These are phyloP conservation scores for Penicillium sp. DNA, from an alignment of 2,329 filamentous ascomycete genomes.

Conservation along the genomic window DNA sequence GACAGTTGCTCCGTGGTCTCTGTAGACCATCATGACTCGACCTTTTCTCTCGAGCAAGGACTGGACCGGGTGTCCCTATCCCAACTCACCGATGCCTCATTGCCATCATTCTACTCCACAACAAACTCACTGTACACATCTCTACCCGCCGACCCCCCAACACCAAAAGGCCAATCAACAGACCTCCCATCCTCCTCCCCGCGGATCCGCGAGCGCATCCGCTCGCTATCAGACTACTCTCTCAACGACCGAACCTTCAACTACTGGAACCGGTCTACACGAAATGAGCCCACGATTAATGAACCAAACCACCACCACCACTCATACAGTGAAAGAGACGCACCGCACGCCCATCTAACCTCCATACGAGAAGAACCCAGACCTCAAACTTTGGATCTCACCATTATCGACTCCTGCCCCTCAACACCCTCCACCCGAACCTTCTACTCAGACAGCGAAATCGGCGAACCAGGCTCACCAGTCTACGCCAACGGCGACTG, in stretches of 20 bases:
- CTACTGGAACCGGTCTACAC: conserved; percentile 11
- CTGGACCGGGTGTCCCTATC: conserved; percentile 22
- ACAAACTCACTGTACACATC: conserved; percentile 20
- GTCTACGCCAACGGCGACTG: conserved; percentile 28
- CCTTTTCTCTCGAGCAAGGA: conserved; percentile 19
- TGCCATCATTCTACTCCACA: conserved; percentile 24
- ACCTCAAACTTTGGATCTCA: conserved; percentile 3
- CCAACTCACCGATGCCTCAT: conserved; percentile 24
- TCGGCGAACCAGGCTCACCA: conserved; percentile 33
- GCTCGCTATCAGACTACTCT: conserved; percentile 24
- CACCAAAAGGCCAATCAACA: conserved; percentile 12
- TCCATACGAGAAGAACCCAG: conserved; percentile 12
- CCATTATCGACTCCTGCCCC: background rate
- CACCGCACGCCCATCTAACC: conserved; percentile 16
- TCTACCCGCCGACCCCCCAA: conserved; percentile 5
- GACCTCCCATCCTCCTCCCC: conserved; percentile 23
- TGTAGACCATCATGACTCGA: conserved; percentile 21
- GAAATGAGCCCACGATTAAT: background rate
- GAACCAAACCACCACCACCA: background rate
- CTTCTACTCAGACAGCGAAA: conserved; percentile 27
- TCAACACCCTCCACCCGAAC: conserved; percentile 19
- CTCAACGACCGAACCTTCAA: conserved; percentile 12
- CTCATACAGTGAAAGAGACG: conserved; percentile 8
- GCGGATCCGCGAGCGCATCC: conserved; percentile 16
- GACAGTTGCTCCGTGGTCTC: conserved; percentile 25